A percentile compares a stretch with the other conserved stretches of the same genome.
phyloP scores from a whole-genome alignment of 2,329 filamentous ascomycete species.

The Pseudocercospora ulei region DNA sequence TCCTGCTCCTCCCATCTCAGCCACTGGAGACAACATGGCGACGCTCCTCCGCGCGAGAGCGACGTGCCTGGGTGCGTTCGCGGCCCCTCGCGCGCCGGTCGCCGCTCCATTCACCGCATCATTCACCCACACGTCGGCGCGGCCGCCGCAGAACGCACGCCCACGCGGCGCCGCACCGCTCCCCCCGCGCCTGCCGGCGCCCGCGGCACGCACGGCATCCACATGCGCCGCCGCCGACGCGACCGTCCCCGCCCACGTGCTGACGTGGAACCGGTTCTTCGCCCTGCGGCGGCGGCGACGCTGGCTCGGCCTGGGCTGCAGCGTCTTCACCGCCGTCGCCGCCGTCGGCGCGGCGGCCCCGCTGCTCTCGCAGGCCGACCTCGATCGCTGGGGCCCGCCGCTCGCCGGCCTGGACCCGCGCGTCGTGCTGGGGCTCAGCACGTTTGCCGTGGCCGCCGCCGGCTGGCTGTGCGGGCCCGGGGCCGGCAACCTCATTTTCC shows the following conservation, averaged over 20 bases:
- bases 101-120: constrained; percentile 7
- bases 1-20: too few relatives aligned
- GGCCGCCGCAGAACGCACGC: constrained; percentile 2
- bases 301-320: constrained; percentile 71
- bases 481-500: constrained; percentile 70
- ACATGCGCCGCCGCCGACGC: constrained; percentile 5
- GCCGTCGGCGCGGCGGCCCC: constrained; percentile 55
- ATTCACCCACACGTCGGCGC: constrained; percentile 10
- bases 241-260: constrained; percentile 23
- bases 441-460: constrained; percentile 62
- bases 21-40: constrained; percentile 15
- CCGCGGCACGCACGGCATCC: constrained; percentile 3
- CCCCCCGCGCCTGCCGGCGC: not conserved
- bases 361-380: constrained; percentile 59
- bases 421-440: constrained; percentile 71
- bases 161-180: constrained; percentile 9
- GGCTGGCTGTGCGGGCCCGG: constrained; percentile 85
- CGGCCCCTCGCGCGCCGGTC: constrained; percentile 5
- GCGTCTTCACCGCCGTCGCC: constrained; percentile 53
- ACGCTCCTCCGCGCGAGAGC: constrained; percentile 13
- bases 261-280: constrained; percentile 84
- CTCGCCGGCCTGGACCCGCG: constrained; percentile 81
- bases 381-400: constrained; percentile 55
- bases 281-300: constrained; percentile 75
- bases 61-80: constrained; percentile 9